phyloP scores from a whole-genome alignment of 2,329 filamentous ascomycete genomes.

The Ophiostoma ips region DNA sequence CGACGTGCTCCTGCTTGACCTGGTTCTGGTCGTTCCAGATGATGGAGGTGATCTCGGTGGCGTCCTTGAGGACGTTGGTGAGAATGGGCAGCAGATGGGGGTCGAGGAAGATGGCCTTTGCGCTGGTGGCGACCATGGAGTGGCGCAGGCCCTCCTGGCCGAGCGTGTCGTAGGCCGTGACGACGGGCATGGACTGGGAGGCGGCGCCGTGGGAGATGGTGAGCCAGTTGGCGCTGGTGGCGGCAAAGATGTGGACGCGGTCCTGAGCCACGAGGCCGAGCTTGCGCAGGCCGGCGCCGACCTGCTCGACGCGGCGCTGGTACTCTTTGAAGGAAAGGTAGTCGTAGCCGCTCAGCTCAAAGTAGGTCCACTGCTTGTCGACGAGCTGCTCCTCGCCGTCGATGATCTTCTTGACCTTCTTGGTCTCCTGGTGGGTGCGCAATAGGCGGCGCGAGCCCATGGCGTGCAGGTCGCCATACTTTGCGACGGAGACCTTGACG shows the following conservation, averaged over 20 bases:
- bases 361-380: conserved; percentile 80
- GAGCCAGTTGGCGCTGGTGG: conserved; percentile 47
- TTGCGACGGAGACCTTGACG: conserved; percentile 49
- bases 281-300: conserved; percentile 58
- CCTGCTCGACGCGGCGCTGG: conserved; percentile 50
- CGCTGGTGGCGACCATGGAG: conserved; percentile 57
- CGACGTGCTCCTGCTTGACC: conserved; percentile 35
- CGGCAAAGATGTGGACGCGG: conserved; percentile 66
- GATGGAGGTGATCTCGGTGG: conserved; percentile 34
- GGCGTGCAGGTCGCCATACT: conserved; percentile 50
- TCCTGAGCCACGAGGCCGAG: conserved; percentile 57
- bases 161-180: conserved; percentile 73
- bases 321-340: conserved; percentile 70
- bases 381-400: conserved; percentile 67
- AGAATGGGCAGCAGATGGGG: conserved; percentile 51
- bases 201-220: conserved; percentile 36
- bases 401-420: conserved; percentile 79
- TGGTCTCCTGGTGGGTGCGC: conserved; percentile 66
- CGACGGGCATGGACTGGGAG: conserved; percentile 69
- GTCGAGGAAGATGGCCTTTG: conserved; percentile 61
- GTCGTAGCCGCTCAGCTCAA: conserved; percentile 66
- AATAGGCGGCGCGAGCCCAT: conserved; percentile 61
- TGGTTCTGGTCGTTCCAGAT: conserved; percentile 42
- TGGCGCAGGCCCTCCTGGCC: conserved; percentile 63
- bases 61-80: conserved; percentile 37